A percentile compares a stretch with the other conserved stretches of the same genome.
Conservation (phyloP, 352 stramenopile genomes). For the Phytophthora brassicae region DNA sequence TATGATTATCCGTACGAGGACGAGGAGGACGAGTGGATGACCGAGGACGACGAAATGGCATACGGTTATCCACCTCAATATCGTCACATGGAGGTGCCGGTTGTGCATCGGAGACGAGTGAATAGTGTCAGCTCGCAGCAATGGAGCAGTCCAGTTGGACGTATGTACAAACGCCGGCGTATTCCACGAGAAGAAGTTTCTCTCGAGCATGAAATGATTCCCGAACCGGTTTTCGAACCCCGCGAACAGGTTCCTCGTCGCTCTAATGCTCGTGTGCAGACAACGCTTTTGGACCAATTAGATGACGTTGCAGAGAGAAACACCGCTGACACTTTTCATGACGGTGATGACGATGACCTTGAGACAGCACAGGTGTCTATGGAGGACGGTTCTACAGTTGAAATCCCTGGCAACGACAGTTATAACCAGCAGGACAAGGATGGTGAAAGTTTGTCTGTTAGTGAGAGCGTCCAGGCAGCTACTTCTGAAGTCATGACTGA, state of each 20-base stretch:
- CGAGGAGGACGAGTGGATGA: slow-evolving; percentile 40
- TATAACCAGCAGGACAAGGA: slow-evolving; percentile 2
- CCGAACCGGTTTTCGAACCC: slow-evolving; percentile 6
- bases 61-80: slow-evolving; percentile 29
- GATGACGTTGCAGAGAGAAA: slow-evolving; percentile 14
- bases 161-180: slow-evolving; percentile 31
- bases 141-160: slow-evolving; percentile 22
- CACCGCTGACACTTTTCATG: slow-evolving; percentile 2
- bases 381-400: slow-evolving; percentile 14
- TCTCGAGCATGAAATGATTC: slow-evolving; percentile 8
- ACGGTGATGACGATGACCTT: not conserved
- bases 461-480: not conserved
- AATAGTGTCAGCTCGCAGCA: slow-evolving; percentile 25
- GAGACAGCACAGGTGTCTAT: slow-evolving; percentile 4
- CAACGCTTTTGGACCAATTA: slow-evolving; percentile 12
- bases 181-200: slow-evolving; percentile 15
- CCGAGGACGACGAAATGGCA: slow-evolving; percentile 31
- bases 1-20: slow-evolving; percentile 40
- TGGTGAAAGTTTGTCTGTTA: not conserved
- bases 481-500: not conserved
- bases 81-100: slow-evolving; percentile 17
- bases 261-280: not conserved
- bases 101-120: slow-evolving; percentile 24
- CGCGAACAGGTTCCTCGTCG: not conserved
- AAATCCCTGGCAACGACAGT: slow-evolving; percentile 5